These are phyloP conservation scores for Massariosphaeria phaeospora DNA, from an alignment of 495 filamentous ascomycete species.

Conservation along the genomic window DNA sequence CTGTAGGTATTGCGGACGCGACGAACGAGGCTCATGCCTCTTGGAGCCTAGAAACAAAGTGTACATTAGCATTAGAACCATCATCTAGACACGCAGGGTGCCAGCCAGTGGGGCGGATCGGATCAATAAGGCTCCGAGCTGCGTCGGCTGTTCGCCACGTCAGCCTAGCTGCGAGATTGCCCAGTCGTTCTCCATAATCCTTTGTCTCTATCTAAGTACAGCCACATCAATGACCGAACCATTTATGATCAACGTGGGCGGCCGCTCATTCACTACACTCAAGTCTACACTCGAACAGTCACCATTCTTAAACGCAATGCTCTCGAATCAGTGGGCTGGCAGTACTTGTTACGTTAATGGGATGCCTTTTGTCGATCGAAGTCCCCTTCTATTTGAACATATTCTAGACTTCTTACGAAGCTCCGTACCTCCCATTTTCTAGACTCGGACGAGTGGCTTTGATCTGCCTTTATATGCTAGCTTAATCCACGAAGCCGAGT, in stretches of 20 bases:
- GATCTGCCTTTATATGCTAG: background rate
- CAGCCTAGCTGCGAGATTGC: background rate
- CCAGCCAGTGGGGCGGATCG: background rate
- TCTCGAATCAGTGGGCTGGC: background rate
- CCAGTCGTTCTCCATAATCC: background rate
- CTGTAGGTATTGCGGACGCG: slow-evolving; percentile 4
- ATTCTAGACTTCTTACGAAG: background rate
- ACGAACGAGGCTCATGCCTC: background rate
- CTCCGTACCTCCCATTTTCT: background rate
- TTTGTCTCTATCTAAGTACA: background rate
- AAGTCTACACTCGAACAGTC: slow-evolving; percentile 1
- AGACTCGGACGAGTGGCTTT: background rate
- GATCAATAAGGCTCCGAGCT: background rate
- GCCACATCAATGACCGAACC: background rate
- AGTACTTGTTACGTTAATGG: slow-evolving; percentile 2
- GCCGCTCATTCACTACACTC: slow-evolving; percentile 1
- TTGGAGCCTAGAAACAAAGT: background rate
- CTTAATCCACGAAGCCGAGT: background rate
- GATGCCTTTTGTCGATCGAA: slow-evolving; percentile 1
- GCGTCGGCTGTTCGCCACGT: slow-evolving; percentile 1
- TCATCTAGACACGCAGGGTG: background rate
- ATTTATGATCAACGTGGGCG: slow-evolving; percentile 3
- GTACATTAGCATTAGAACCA: background rate
- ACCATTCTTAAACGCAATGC: slow-evolving; percentile 3
- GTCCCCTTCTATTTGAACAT: background rate